These are phyloP conservation scores for Wallacemonas sp. DNA, from an alignment of 208 protist species.

Conservation along the genomic window DNA sequence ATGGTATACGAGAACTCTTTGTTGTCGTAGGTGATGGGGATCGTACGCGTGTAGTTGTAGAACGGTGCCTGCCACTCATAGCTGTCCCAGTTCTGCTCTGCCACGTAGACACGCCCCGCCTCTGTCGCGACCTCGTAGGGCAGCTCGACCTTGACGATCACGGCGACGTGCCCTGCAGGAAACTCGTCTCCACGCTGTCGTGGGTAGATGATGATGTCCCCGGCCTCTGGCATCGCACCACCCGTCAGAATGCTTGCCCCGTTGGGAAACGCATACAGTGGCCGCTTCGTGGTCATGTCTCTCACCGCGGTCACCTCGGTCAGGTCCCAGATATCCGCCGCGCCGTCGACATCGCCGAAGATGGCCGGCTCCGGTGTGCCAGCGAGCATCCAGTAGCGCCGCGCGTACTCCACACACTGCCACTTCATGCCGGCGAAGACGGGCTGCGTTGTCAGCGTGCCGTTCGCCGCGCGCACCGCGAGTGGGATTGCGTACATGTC, in stretches of 20 bases:
- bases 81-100: conserved; percentile 44
- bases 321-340: conserved; percentile 49
- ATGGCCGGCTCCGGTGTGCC: conserved; percentile 31
- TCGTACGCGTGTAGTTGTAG: conserved; percentile 24
- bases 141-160: conserved; percentile 23
- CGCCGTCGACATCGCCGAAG: conserved; percentile 46
- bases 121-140: background rate
- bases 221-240: conserved; percentile 4
- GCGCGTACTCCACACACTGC: conserved; percentile 69
- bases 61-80: conserved; percentile 21
- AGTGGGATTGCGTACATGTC: background rate
- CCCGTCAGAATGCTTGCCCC: conserved; percentile 14
- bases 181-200: conserved; percentile 17
- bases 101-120: conserved; percentile 22
- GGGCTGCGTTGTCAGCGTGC: background rate
- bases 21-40: conserved; percentile 18
- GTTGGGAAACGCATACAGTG: conserved; percentile 21
- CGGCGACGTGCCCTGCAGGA: conserved; percentile 34
- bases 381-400: conserved; percentile 57
- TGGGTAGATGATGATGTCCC: conserved; percentile 31
- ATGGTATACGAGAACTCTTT: conserved; percentile 13
- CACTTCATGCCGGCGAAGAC: conserved; percentile 36
- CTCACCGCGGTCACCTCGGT: conserved; percentile 3
- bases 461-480: background rate
- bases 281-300: background rate